Conservation (phyloP, 306 rosid genomes). For the Sophora flavescens region DNA sequence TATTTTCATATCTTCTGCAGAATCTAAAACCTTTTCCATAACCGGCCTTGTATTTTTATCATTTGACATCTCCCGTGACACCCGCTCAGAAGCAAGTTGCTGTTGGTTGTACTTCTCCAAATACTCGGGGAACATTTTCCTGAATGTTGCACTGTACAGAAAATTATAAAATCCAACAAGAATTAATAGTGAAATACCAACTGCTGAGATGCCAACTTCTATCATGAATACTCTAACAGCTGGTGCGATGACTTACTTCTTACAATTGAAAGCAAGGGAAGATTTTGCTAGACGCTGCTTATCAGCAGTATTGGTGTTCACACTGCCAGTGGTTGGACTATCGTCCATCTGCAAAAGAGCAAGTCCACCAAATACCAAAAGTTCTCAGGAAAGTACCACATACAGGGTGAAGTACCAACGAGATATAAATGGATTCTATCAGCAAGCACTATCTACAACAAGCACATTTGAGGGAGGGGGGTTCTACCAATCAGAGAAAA, state of each 20-base stretch:
- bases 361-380: conserved; percentile 24
- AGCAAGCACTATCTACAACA: no score
- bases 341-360: conserved; percentile 80
- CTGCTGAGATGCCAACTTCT: conserved; percentile 6
- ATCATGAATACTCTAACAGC: conserved; percentile 10
- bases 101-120: conserved; percentile 87
- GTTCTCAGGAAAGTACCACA: conserved; percentile 22
- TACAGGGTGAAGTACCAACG: not conserved
- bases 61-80: conserved; percentile 44
- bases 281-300: conserved; percentile 91
- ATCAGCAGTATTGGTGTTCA: conserved; percentile 79
- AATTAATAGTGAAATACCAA: conserved; percentile 33
- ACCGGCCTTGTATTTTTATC: conserved; percentile 54
- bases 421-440: not conserved
- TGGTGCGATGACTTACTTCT: conserved; percentile 68
- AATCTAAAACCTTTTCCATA: conserved; percentile 52
- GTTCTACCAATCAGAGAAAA: no score
- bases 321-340: conserved; percentile 98
- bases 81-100: conserved; percentile 59
- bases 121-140: conserved; percentile 93
- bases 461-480: no score
- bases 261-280: conserved; percentile 89
- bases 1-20: conserved; percentile 54
- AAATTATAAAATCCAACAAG: conserved; percentile 25
- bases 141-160: conserved; percentile 74